Percentiles rank a stretch among this genome's conserved stretches.
phyloP scores from a whole-genome alignment of 352 stramenopile species.

The Phytopythium aichiense region DNA sequence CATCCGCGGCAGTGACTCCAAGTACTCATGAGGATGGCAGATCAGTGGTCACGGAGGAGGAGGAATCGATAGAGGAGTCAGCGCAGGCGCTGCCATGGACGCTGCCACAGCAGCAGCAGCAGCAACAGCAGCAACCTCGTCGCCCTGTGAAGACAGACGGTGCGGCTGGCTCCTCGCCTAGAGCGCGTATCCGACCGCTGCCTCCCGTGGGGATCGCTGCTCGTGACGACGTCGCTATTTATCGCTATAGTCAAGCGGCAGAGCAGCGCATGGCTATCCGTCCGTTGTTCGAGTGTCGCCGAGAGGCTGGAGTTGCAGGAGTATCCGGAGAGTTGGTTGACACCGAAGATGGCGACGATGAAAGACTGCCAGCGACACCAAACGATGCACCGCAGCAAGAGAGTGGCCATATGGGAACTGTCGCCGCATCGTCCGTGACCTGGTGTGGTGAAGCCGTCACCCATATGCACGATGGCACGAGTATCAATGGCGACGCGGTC shows the following conservation, averaged over 20 bases:
- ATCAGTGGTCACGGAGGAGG: neutral
- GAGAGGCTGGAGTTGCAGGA: conserved; percentile 29
- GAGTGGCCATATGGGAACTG: too few species aligned
- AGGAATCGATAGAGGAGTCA: neutral
- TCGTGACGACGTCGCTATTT: conserved; percentile 52
- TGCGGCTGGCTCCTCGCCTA: neutral
- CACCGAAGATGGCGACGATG: neutral
- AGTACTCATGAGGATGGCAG: neutral
- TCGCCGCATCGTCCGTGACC: neutral
- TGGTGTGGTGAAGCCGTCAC: neutral
- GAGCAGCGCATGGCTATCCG: conserved; percentile 67
- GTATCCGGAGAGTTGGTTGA: too few species aligned
- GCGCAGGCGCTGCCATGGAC: neutral
- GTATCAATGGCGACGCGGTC: neutral
- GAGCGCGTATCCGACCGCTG: conserved; percentile 21
- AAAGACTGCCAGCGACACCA: neutral
- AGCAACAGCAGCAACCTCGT: neutral
- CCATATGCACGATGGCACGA: neutral
- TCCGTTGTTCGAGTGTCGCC: conserved; percentile 61
- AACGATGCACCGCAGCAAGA: neutral
- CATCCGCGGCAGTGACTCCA: neutral
- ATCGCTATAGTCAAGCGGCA: conserved; percentile 46
- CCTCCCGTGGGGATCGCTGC: conserved; percentile 37
- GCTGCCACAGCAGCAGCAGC: neutral
- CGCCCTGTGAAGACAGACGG: neutral